Percentiles rank a stretch among this genome's conserved stretches.
Evolutionary conservation across 140 eudicot genomes (phyloP).

Genomic region (Oenanthe javanica): DNA sequence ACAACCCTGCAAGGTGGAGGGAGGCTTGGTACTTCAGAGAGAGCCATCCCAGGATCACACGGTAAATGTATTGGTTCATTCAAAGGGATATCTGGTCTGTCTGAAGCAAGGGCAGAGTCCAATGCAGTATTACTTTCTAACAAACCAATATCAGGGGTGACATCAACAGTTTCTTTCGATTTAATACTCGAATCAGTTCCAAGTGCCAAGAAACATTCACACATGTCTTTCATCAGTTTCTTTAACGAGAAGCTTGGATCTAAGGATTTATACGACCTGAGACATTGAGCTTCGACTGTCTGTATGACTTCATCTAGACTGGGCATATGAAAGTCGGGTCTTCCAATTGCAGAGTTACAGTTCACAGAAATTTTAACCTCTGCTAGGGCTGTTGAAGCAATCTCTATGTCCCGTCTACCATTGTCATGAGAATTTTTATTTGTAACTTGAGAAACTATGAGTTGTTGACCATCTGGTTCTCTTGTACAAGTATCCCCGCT

Average conservation of each 20-base stretch:
- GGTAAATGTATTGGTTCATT: conserved; percentile 18
- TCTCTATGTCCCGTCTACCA: conserved; percentile 25
- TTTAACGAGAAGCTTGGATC: conserved; percentile 51
- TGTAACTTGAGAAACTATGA: conserved; percentile 11
- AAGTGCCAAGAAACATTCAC: conserved; percentile 48
- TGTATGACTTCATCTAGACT: conserved; percentile 38
- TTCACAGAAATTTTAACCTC: conserved; percentile 61
- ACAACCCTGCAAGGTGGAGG: conserved; percentile 26
- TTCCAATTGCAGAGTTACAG: conserved; percentile 33
- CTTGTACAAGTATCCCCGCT: conserved; percentile 16
- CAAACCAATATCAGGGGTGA: conserved; percentile 20
- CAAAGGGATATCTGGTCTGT: conserved; percentile 3
- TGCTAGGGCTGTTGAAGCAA: conserved; percentile 69
- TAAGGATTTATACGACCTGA: conserved; percentile 39
- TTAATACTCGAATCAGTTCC: conserved; percentile 26
- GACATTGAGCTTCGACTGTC: conserved; percentile 51
- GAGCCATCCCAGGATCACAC: conserved; percentile 15
- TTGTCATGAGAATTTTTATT: conserved; percentile 17
- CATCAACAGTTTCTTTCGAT: conserved; percentile 12
- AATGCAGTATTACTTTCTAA: conserved; percentile 15
- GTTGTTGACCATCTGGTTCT: conserved; percentile 21
- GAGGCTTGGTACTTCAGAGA: conserved; percentile 3
- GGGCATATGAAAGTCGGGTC: conserved; percentile 36
- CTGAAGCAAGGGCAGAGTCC: conserved; percentile 14
- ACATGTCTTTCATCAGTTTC: conserved; percentile 61